A percentile compares a stretch with the other conserved stretches of the same genome.
These are phyloP conservation scores for Phoma herbarum DNA, from an alignment of 2,329 filamentous ascomycete species.

Conservation along the genomic window DNA sequence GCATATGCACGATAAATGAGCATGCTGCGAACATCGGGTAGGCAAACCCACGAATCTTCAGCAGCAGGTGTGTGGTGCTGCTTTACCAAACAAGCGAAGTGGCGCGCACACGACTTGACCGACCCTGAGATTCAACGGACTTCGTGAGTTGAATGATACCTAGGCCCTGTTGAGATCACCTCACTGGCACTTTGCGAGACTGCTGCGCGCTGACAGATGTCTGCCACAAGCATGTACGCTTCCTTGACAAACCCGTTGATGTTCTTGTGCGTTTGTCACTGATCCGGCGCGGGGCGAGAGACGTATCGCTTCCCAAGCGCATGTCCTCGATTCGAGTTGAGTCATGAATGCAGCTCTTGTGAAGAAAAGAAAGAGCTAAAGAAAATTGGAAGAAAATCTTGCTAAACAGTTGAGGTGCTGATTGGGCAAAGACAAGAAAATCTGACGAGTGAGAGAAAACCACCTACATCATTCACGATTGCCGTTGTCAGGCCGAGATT, in stretches of 20 bases:
- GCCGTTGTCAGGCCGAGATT: slow-evolving; percentile 21
- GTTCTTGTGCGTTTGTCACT: not conserved
- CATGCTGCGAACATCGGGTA: not conserved
- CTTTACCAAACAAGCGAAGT: slow-evolving; percentile 15
- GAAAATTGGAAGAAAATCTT: slow-evolving; percentile 13
- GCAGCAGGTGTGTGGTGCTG: slow-evolving; percentile 9
- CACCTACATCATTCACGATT: slow-evolving; percentile 22
- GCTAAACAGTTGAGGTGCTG: slow-evolving; percentile 1
- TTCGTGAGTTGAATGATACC: not conserved
- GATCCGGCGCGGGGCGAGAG: not conserved
- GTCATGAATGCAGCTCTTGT: slow-evolving; percentile 5
- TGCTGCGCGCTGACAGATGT: slow-evolving; percentile 10
- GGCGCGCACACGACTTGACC: not conserved
- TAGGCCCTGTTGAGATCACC: not conserved
- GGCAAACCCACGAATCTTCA: not conserved
- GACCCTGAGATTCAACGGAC: not conserved
- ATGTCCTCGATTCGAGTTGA: slow-evolving; percentile 5
- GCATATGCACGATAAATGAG: slow-evolving; percentile 14
- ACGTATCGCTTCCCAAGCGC: not conserved
- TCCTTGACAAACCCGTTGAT: not conserved
- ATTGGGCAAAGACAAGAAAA: slow-evolving; percentile 10
- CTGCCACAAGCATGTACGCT: slow-evolving; percentile 1
- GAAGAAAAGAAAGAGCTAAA: not conserved
- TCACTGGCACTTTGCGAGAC: not conserved
- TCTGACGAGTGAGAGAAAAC: slow-evolving; percentile 4